These are phyloP conservation scores for Clarireedia hainanense DNA, from an alignment of 2,329 filamentous ascomycete species.

Conservation along the genomic window DNA sequence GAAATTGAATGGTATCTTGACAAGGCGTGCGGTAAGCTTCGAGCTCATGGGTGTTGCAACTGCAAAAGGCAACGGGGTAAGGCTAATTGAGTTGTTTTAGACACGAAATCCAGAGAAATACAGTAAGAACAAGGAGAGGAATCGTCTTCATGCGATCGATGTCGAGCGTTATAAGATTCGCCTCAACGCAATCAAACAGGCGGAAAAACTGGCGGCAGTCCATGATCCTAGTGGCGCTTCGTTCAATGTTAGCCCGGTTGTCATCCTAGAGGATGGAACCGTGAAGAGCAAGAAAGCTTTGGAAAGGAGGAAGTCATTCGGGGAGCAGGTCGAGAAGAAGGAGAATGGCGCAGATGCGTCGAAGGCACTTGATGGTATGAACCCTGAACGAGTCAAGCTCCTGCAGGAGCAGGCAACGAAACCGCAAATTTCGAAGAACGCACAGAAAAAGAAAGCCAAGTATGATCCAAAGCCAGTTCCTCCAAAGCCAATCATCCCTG, in stretches of 20 bases:
- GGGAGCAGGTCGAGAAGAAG: constrained; percentile 8
- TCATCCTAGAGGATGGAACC: constrained; percentile 24
- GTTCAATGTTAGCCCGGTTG: constrained; percentile 28
- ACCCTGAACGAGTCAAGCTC: constrained; percentile 5
- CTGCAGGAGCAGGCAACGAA: constrained; percentile 11
- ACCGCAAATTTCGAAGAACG: constrained; percentile 14
- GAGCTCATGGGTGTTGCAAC: neutral
- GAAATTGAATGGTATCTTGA: constrained; percentile 21
- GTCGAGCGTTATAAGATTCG: constrained; percentile 27
- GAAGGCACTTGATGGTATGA: constrained; percentile 4
- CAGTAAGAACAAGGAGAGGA: constrained; percentile 30
- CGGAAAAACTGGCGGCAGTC: constrained; percentile 25
- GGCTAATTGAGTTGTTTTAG: constrained; percentile 12
- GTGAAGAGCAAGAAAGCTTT: constrained; percentile 18
- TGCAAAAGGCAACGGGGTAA: neutral
- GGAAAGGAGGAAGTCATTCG: constrained; percentile 1
- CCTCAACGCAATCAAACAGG: constrained; percentile 26
- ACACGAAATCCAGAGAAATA: constrained; percentile 30
- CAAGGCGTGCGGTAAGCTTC: constrained; percentile 17
- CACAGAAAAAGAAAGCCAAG: constrained; percentile 10
- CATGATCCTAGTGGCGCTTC: constrained; percentile 27
- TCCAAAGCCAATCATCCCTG: constrained; percentile 25
- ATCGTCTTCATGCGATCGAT: constrained; percentile 26
- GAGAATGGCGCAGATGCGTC: neutral
- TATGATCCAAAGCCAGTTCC: constrained; percentile 12